Evolutionary conservation across 768 basidiomycete genomes (phyloP), one percentile per base, ranked within the genome.

Genomic region (Boletus rubescentipes): DNA sequence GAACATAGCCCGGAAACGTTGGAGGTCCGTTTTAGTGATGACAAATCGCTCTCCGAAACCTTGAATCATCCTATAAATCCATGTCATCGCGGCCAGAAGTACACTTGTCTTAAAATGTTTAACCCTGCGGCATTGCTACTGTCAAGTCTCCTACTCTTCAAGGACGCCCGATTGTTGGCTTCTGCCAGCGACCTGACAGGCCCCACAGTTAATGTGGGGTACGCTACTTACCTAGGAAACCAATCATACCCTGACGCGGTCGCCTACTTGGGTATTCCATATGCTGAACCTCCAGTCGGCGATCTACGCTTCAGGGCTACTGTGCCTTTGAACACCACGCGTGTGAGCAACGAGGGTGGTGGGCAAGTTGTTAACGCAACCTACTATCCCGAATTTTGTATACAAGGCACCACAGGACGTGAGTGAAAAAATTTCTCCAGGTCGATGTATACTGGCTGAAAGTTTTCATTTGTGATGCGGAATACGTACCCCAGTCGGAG

Each of bases 141-240:
- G 2, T 49, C 30, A 15, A 49, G 67, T 35, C 71, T 77, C 37
- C 54, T 75, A 44, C 41, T 49, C 30, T 41, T 10, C n/a, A 31
- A 29, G 11, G 9, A 9, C 16, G 12, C 49, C 50, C 35, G 44
- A 40, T 30, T 29, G 35, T 44, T 12, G 55, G 61, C 53, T 32
- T 52, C 30, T 10, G 35, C 55, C 3, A n/a, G 18, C 23, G 46
- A 3, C 18, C n/a, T 14, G n/a, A 34, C 44, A 9, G 50, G 50
- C 11, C 59, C 70, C 53, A 67, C 82, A 26, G 76, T 84, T 37
- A 77, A 84, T 58, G 74, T 81, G 14, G 84, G 83, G 15, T 85
- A 87, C 53, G 81, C 80, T 1, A 76, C 72, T 49, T 87, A 84
- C 59, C 69, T 72, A 4, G 85, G 84, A 2, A 83, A 82, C 54